Evolutionary conservation across 352 stramenopile genomes (phyloP).

Genomic region (Globisporangium uncinulatum): DNA sequence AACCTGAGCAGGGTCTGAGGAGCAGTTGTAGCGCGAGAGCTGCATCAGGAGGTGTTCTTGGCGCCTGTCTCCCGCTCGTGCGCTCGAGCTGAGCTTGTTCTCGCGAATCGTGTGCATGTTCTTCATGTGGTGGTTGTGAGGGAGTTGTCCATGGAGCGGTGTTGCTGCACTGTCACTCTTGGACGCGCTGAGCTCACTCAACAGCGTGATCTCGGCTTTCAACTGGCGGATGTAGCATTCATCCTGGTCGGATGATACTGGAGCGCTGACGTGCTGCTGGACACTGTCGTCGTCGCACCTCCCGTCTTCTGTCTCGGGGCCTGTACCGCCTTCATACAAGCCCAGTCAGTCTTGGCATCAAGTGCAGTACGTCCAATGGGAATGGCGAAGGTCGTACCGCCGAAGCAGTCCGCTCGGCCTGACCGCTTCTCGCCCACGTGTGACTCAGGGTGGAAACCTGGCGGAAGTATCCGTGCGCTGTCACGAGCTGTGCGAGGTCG

Average conservation of each 20-base stretch:
- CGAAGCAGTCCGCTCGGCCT: conserved; percentile 17
- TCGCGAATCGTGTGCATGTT: conserved; percentile 59
- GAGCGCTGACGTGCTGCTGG: no score
- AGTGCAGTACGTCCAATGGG: neutral
- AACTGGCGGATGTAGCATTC: conserved; percentile 51
- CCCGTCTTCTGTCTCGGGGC: conserved; percentile 8
- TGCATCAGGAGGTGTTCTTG: conserved; percentile 20
- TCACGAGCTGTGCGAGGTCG: conserved; percentile 50
- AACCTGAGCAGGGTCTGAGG: conserved; percentile 37
- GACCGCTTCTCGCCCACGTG: neutral
- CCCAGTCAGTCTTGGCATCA: neutral
- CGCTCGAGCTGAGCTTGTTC: conserved; percentile 14
- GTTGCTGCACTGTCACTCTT: conserved; percentile 1
- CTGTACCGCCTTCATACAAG: neutral
- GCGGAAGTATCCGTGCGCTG: conserved; percentile 14
- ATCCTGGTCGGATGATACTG: conserved; percentile 10
- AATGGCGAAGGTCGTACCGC: neutral
- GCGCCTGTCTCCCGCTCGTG: conserved; percentile 4
- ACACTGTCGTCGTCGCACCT: neutral
- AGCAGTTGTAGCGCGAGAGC: conserved; percentile 43
- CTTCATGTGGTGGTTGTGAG: conserved; percentile 38
- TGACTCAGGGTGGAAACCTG: neutral
- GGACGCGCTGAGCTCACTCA: conserved; percentile 21
- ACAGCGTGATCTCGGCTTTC: conserved; percentile 45
- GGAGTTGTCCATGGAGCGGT: neutral